Percentiles rank a stretch among this genome's conserved stretches.
phyloP scores from a whole-genome alignment of 345 rosid genomes.

The Eucalyptus shirleyi region DNA sequence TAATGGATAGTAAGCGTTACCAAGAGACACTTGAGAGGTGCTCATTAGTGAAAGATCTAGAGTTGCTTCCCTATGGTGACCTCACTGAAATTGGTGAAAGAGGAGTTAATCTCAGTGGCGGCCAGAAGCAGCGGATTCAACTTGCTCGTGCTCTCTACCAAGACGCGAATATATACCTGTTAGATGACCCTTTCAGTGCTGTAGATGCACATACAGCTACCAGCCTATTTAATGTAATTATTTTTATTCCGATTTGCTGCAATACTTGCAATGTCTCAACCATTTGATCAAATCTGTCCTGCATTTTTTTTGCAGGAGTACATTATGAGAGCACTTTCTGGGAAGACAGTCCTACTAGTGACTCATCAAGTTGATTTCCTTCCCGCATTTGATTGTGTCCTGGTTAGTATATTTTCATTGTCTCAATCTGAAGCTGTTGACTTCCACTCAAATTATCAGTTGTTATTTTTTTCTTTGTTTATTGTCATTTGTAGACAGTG shows the following conservation, averaged over 20 bases:
- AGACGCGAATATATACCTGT: slow-evolving; percentile 76
- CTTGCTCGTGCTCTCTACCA: slow-evolving; percentile 97
- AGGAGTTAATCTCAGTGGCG: slow-evolving; percentile 97
- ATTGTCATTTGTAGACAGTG: not conserved
- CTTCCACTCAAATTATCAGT: not conserved
- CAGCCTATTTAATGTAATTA: slow-evolving; percentile 66
- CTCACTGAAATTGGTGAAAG: slow-evolving; percentile 95
- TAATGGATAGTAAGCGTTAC: slow-evolving; percentile 58
- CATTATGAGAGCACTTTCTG: slow-evolving; percentile 60
- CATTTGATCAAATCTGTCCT: slow-evolving; percentile 4
- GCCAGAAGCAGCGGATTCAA: slow-evolving; percentile 95
- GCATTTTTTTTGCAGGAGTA: slow-evolving; percentile 48
- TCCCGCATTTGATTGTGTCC: slow-evolving; percentile 74
- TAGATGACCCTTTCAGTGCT: slow-evolving; percentile 97
- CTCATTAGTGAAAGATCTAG: slow-evolving; percentile 82
- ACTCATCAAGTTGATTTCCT: slow-evolving; percentile 98
- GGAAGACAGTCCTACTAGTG: slow-evolving; percentile 71
- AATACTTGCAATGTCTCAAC: not conserved
- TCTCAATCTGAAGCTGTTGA: not conserved
- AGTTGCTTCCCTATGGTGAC: slow-evolving; percentile 81
- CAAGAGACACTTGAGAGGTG: slow-evolving; percentile 70
- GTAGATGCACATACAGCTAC: slow-evolving; percentile 96
- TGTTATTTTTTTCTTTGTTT: not conserved
- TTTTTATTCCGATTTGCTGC: not conserved
- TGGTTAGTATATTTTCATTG: slow-evolving; percentile 36